phyloP scores from a whole-genome alignment of 306 rosid genomes.

The Vicia sativa region DNA sequence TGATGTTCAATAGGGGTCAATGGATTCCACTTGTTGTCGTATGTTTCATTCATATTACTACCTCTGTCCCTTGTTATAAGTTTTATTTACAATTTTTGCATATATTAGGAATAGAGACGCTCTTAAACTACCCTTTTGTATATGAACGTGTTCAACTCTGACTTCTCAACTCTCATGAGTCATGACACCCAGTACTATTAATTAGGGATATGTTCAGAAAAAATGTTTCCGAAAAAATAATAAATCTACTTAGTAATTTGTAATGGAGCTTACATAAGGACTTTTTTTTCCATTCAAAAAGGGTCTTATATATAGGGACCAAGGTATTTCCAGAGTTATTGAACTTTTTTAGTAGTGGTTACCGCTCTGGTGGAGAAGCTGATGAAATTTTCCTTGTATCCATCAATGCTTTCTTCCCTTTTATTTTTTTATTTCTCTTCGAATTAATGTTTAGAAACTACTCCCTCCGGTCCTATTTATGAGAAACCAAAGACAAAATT shows the following conservation, averaged over 20 bases:
- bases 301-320: neutral
- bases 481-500: neutral
- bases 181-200: neutral
- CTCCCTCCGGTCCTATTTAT: conserved; percentile 6
- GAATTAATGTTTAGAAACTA: conserved; percentile 15
- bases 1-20: conserved; percentile 29
- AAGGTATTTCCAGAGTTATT: conserved; percentile 15
- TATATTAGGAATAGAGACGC: too few species aligned
- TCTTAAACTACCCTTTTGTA: neutral
- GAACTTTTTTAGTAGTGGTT: conserved; percentile 20
- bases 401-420: neutral
- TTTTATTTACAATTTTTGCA: too few species aligned
- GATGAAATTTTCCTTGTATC: conserved; percentile 22
- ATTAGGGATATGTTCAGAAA: neutral
- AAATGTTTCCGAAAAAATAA: neutral
- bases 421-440: conserved; percentile 2
- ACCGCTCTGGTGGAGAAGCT: conserved; percentile 1
- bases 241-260: too few species aligned
- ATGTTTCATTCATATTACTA: too few species aligned
- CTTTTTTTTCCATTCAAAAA: neutral
- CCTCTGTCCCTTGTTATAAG: too few species aligned
- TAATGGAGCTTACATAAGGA: too few species aligned
- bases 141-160: neutral
- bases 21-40: conserved; percentile 27
- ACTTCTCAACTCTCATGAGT: neutral